Evolutionary conservation across 2,329 filamentous ascomycete genomes (phyloP), one percentile per base, ranked within the genome.

Genomic region (Bipolaris gigantea): DNA sequence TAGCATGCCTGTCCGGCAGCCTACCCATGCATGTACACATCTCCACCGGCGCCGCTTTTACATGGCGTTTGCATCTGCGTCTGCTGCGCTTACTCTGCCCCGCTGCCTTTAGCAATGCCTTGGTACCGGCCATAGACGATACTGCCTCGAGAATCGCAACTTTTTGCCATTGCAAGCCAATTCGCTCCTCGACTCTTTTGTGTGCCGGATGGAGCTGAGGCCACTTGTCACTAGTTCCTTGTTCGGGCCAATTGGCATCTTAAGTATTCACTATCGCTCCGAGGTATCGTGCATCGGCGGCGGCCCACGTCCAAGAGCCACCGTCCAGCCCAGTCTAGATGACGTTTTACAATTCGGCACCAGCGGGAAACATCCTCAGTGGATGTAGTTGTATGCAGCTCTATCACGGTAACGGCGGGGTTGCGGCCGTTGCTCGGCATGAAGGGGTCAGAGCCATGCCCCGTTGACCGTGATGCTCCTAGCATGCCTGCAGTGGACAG

Each of bases 361-460:
- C 60, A 65, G 66, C 72, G 70, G 69, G 59, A 73, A 55, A 50
- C 44, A 41, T 60, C 65, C 59, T 73, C 71, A 73, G 61, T 73
- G 71, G 71, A 67, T 57, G 64, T 68, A 69, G 65, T 65, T 67
- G 57, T 69, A 74, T 75, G 73, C 73, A 72, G 57, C 66, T 70
- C 63, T 69, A 74, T 75, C 73, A 75, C 65, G 57, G 59, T 62
- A 60, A 62, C 67, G 69, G 72, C 68, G 73, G 71, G 72, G 71
- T 73, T 64, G 63, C 64, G 63, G 61, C 62, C 58, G 62, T 57
- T 57, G 66, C 61, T 59, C 61, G 64, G 64, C 64, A 69, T 67
- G 61, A 69, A 62, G 60, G 70, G 66, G 69, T 75, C 67, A 68
- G 61, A 57, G 63, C 63, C 49, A 73, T 68, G 47, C 67, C 62